Conservation (phyloP, 306 rosid genomes). For the Vicia faba region DNA sequence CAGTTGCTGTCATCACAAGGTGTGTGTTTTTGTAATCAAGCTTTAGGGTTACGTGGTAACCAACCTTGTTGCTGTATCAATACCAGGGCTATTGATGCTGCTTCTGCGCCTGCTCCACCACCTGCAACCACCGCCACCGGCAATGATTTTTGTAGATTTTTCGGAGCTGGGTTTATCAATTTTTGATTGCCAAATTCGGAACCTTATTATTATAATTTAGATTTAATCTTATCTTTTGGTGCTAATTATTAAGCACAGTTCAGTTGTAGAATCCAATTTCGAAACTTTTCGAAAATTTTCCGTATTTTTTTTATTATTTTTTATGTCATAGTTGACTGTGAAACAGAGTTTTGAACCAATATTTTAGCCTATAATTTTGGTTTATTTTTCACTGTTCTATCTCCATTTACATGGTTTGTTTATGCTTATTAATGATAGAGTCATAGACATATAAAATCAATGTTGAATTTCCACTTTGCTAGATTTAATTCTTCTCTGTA, state of each 20-base stretch:
- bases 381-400: too few relatives aligned
- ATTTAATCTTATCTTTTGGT: not conserved
- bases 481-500: too few relatives aligned
- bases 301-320: not conserved
- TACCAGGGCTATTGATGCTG: not conserved
- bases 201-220: not conserved
- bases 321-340: not conserved
- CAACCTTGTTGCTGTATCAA: not conserved
- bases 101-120: not conserved
- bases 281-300: not conserved
- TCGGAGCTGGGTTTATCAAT: not conserved
- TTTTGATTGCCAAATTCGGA: not conserved
- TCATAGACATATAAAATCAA: too few relatives aligned
- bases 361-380: too few relatives aligned
- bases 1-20: not conserved
- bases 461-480: too few relatives aligned
- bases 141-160: not conserved
- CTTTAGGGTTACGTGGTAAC: not conserved
- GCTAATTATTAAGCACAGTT: not conserved
- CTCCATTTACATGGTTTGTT: too few relatives aligned
- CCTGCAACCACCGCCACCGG: not conserved
- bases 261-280: not conserved
- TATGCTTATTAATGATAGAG: too few relatives aligned
- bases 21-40: not conserved
- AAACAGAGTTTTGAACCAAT: not conserved